Evolutionary conservation across 352 stramenopile species (phyloP).

Genomic region (Pythium aphanidermatum): DNA sequence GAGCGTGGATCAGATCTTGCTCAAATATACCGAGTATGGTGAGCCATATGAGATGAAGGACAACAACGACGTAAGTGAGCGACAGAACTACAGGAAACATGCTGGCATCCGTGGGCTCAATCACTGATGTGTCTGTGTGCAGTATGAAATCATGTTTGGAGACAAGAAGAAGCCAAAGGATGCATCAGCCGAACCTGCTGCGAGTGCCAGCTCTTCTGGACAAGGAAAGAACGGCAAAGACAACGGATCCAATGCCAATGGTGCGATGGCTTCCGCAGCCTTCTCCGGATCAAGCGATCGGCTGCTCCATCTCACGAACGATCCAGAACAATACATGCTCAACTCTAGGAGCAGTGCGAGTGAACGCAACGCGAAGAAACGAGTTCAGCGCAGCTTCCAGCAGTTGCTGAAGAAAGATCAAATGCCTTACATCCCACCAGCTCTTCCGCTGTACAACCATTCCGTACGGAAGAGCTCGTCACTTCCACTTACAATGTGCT

Average conservation of each 20-base stretch:
- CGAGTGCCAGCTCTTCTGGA: conserved; percentile 1
- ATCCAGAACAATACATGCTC: conserved; percentile 65
- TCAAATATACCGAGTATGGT: conserved; percentile 84
- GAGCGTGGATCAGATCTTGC: conserved; percentile 75
- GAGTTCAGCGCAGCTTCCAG: conserved; percentile 67
- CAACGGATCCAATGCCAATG: conserved; percentile 17
- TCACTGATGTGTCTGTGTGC: background rate
- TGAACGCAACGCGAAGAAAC: conserved; percentile 50
- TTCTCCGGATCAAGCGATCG: too few species aligned
- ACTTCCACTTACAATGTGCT: too few species aligned
- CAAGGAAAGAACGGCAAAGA: conserved; percentile 15
- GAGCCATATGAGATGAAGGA: conserved; percentile 80
- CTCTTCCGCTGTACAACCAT: conserved; percentile 64
- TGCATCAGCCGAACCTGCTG: conserved; percentile 20
- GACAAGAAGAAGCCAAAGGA: conserved; percentile 76
- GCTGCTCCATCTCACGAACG: conserved; percentile 49
- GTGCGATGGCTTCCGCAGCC: conserved; percentile 9
- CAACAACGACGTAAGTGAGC: conserved; percentile 75
- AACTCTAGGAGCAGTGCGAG: too few species aligned
- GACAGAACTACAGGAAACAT: too few species aligned
- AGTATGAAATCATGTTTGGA: conserved; percentile 83
- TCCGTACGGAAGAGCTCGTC: conserved; percentile 54
- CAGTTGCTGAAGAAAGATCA: conserved; percentile 77
- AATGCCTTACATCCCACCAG: conserved; percentile 51
- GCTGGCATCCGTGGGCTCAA: too few species aligned